Conservation (phyloP, 2,329 filamentous ascomycete species). For the Penicillium brasilianum region DNA sequence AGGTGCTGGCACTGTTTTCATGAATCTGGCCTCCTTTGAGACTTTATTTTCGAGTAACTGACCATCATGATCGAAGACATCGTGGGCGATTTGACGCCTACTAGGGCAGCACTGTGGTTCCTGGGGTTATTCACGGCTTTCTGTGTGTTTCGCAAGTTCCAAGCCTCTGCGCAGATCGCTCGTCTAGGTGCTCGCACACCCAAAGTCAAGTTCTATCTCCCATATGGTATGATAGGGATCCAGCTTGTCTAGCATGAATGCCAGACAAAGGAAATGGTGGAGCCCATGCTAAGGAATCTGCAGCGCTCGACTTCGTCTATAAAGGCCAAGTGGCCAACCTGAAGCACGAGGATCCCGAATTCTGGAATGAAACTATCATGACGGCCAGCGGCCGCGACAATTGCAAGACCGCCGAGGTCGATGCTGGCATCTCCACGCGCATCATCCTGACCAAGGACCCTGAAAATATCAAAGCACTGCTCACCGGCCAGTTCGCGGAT, state of each 20-base stretch:
- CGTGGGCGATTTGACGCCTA: conserved; percentile 53
- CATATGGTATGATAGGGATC: conserved; percentile 38
- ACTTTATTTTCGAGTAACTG: not conserved
- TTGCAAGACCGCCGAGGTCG: conserved; percentile 37
- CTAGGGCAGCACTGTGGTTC: conserved; percentile 45
- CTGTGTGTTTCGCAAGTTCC: conserved; percentile 37
- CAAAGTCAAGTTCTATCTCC: conserved; percentile 40
- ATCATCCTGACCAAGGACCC: conserved; percentile 78
- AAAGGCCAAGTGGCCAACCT: conserved; percentile 59
- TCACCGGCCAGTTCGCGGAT: conserved; percentile 85
- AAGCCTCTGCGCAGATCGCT: conserved; percentile 36
- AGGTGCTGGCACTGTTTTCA: not conserved
- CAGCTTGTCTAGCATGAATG: not conserved
- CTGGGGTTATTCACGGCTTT: conserved; percentile 48
- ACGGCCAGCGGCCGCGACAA: conserved; percentile 29
- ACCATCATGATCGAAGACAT: conserved; percentile 56
- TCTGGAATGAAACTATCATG: conserved; percentile 64
- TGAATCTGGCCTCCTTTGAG: not conserved
- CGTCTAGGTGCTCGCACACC: conserved; percentile 45
- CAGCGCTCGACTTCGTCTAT: conserved; percentile 70
- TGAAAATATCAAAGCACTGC: conserved; percentile 87
- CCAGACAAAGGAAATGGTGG: not conserved
- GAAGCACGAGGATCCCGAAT: conserved; percentile 62
- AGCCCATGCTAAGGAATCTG: not conserved
- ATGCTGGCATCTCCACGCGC: conserved; percentile 50